phyloP scores from a whole-genome alignment of 306 rosid species.

The Cicer pinnatifidum region DNA sequence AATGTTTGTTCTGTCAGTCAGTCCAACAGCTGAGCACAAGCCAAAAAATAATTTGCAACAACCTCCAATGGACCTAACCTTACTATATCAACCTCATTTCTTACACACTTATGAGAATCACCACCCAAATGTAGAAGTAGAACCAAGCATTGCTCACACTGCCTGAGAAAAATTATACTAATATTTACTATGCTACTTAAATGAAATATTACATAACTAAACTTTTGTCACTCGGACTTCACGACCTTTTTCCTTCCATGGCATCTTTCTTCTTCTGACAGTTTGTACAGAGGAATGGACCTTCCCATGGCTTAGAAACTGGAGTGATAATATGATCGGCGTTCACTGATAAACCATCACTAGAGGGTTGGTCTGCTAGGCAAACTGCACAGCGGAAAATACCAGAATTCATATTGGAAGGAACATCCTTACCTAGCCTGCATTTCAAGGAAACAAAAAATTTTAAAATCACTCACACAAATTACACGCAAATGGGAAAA shows the following conservation, averaged over 20 bases:
- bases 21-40: constrained; percentile 90
- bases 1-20: constrained; percentile 60
- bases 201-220: constrained; percentile 51
- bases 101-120: constrained; percentile 59
- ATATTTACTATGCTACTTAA: constrained; percentile 59
- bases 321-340: constrained; percentile 78
- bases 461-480: constrained; percentile 19
- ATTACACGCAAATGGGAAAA: constrained; percentile 1
- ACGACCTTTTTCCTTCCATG: constrained; percentile 91
- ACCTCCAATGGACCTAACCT: constrained; percentile 56
- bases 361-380: constrained; percentile 85
- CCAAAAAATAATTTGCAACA: constrained; percentile 60
- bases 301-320: constrained; percentile 86
- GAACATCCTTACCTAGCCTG: constrained; percentile 91
- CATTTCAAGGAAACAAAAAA: constrained; percentile 41
- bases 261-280: constrained; percentile 93
- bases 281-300: constrained; percentile 81
- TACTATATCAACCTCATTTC: constrained; percentile 73
- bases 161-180: constrained; percentile 61
- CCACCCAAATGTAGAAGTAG: constrained; percentile 54
- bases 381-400: constrained; percentile 92
- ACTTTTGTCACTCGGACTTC: constrained; percentile 59
- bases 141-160: constrained; percentile 82
- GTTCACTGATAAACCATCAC: constrained; percentile 68
- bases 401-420: constrained; percentile 66